A percentile compares a stretch with the other conserved stretches of the same genome.
phyloP scores from a whole-genome alignment of 2,329 filamentous ascomycete genomes.

The Cladosporium colombiae region DNA sequence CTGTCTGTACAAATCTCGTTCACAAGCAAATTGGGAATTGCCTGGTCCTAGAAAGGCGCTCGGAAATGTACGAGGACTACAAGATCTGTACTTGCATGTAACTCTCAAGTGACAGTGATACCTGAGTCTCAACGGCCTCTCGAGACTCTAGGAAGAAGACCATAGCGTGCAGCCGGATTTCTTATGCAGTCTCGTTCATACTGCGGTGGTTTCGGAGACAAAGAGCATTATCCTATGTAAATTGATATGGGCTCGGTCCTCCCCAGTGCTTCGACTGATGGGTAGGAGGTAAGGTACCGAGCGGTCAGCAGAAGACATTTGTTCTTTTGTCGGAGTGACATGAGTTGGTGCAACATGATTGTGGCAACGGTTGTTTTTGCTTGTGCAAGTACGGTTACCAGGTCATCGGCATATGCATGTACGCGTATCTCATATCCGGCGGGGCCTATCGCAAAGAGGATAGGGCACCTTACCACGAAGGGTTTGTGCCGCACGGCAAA shows the following conservation, averaged over 20 bases:
- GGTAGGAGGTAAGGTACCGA: neutral
- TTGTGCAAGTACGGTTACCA: neutral
- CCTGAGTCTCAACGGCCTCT: neutral
- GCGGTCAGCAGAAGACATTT: neutral
- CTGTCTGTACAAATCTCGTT: neutral
- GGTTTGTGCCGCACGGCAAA: constrained; percentile 1
- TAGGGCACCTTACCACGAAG: neutral
- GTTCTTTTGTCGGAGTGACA: neutral
- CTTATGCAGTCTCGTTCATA: neutral
- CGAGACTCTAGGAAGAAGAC: neutral
- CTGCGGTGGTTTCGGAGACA: neutral
- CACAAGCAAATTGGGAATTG: neutral
- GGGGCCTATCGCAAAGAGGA: neutral
- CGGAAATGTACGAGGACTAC: neutral
- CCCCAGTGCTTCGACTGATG: neutral
- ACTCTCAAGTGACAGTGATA: neutral
- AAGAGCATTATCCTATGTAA: neutral
- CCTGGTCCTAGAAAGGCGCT: neutral
- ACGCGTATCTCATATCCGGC: constrained; percentile 7
- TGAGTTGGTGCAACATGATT: neutral
- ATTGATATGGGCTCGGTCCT: neutral
- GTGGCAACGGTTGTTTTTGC: neutral
- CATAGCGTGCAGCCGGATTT: neutral
- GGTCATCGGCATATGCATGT: neutral
- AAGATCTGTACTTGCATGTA: neutral